Evolutionary conservation across 2,329 filamentous ascomycete species (phyloP), one percentile per base, ranked within the genome.

Genomic region (Aspergillus latus): DNA sequence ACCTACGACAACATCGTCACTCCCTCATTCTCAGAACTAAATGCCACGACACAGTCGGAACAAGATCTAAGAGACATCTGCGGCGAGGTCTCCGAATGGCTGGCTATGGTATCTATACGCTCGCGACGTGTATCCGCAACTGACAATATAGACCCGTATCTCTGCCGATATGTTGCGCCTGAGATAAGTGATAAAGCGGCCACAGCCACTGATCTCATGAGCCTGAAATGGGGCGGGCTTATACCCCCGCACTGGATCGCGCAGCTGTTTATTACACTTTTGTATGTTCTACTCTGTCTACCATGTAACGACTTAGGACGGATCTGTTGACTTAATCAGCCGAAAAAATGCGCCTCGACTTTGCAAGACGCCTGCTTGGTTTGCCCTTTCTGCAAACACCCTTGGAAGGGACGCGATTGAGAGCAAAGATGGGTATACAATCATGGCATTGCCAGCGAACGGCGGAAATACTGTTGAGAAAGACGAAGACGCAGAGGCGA

Each of bases 21-120:
- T 8, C 74, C 75, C 5, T 59, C 66, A 2, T 55, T 76, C n/a
- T 62, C 72, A 46, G 29, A 63, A 54, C 9, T 58, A 58, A 11
- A 59, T 53, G 59, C 72, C 13, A 59, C 63, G 44, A 67, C 70
- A 16, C 60, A 66, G 9, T 65, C 73, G 13, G 67, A 73, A 36
- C 77, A 78, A 74, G 50, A 74, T 77, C 42, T 89, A 36, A 84
- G 88, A 56, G 85, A 90, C 21, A 81, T 80, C 58, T 82, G 79
- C 8, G 64, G 84, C 5, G 76, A 81, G n/a, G 62, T 85, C 21
- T 78, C 80, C 40, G 83, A 88, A 72, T 90, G 86, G 85, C 73
- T 88, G 16, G 84, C 78, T 5, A 76, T 85, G 46, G 73, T 88
- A 5, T 76, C 79, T 13, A 67, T 80, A 11, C 62, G 64, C 9